phyloP scores from a whole-genome alignment of 306 rosid species.

The Prunus mira region DNA sequence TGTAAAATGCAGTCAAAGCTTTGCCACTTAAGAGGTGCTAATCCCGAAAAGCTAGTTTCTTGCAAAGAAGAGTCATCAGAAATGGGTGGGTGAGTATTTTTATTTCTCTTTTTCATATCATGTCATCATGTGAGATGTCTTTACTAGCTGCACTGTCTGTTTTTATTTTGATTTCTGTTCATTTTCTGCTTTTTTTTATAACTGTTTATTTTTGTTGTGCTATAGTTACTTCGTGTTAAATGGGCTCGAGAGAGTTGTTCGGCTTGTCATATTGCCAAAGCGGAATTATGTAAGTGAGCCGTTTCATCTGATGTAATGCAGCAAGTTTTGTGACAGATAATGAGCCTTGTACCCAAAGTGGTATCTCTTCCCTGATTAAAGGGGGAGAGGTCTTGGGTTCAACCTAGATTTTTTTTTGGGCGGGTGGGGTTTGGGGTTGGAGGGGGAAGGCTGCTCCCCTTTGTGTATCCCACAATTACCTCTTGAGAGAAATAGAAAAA shows the following conservation, averaged over 20 bases:
- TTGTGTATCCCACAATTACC: background rate
- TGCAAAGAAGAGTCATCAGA: conserved; percentile 86
- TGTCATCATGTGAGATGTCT: background rate
- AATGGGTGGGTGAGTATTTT: conserved; percentile 94
- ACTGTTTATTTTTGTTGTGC: conserved; percentile 4
- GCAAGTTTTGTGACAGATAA: background rate
- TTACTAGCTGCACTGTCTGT: background rate
- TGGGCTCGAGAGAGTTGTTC: conserved; percentile 91
- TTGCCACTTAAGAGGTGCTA: conserved; percentile 66
- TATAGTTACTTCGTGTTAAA: conserved; percentile 84
- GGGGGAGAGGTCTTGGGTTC: background rate
- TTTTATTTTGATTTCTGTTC: background rate
- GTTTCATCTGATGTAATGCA: background rate
- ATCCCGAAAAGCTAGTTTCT: conserved; percentile 61
- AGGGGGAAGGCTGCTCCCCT: background rate
- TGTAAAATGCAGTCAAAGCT: conserved; percentile 68
- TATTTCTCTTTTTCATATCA: background rate
- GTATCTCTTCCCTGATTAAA: background rate
- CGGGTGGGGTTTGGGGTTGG: background rate
- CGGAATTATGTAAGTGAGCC: conserved; percentile 74
- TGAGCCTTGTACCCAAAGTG: conserved; percentile 1
- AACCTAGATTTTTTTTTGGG: background rate
- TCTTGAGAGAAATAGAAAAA: background rate
- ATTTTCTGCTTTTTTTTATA: conserved; percentile 9
- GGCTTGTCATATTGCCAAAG: conserved; percentile 78